Evolutionary conservation across 2,329 filamentous ascomycete genomes (phyloP), one percentile per base, ranked within the genome.

Genomic region (Cladophialophora yegresii): DNA sequence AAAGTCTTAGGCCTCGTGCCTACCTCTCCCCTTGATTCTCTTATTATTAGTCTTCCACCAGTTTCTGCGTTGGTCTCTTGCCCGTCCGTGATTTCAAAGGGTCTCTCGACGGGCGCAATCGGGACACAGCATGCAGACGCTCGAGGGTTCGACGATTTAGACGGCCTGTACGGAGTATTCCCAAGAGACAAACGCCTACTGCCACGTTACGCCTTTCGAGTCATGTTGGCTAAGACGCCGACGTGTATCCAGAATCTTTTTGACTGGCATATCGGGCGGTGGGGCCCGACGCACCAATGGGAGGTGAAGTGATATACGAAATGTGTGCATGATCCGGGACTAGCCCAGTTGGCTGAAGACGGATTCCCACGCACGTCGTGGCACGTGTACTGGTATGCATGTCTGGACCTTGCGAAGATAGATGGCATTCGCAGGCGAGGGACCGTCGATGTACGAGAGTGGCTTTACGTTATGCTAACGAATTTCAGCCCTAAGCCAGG

Each of bases 261-360:
- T 54, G 51, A 33, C 32, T 51, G 28, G 51, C 16, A 36, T 22
- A 54, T 54, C 51, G 51, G 51, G 22, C 28, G 22, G 32, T 54
- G 51, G 51, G 22, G 51, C 26, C 51, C 51, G 51, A 54, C 22
- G 20, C 16, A 20, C 51, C 51, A 54, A 54, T 54, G 16, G 9
- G 28, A 54, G 33, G 13, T 36, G 22, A 22, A 20, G 4, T 32
- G 13, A 33, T 23, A 12, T 20, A 8, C 12, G 8, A 51, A 51
- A 12, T 43, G 36, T 43, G 36, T 16, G 36, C 4, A n/a, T 16
- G n/a, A 20, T 43, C n/a, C 0, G 36, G 36, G 13, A 43, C 16
- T 43, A 43, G 36, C 36, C 36, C 1, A n/a, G 36, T n/a, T 6
- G 12, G 36, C 36, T 40, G 6, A 16, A 33, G 16, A 7, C 12